phyloP scores from a whole-genome alignment of 352 stramenopile species.

The Globisporangium middletonii region DNA sequence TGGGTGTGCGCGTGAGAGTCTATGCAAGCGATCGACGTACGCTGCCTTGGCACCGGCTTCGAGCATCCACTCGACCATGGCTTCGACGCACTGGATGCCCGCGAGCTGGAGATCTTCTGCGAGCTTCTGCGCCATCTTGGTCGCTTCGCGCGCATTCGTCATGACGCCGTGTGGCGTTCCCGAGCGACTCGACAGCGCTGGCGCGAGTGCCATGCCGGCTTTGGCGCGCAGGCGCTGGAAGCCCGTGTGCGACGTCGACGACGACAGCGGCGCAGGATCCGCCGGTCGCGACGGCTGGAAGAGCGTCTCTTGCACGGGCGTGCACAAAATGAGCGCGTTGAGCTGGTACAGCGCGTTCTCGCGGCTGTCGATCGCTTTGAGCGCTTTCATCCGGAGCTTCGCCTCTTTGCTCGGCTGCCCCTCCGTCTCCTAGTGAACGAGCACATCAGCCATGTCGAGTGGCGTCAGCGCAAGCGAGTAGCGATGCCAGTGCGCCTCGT shows the following conservation, averaged over 20 bases:
- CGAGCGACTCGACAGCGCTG: constrained; percentile 16
- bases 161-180: constrained; percentile 21
- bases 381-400: constrained; percentile 61
- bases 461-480: background rate
- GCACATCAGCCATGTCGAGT: background rate
- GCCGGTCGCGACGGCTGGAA: constrained; percentile 45
- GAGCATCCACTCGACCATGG: constrained; percentile 78
- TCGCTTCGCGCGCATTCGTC: constrained; percentile 67
- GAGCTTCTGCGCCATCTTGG: constrained; percentile 60
- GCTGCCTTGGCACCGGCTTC: constrained; percentile 58
- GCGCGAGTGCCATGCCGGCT: constrained; percentile 30
- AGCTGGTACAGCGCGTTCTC: constrained; percentile 69
- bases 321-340: constrained; percentile 64
- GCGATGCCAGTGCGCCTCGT: background rate
- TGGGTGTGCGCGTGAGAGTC: background rate
- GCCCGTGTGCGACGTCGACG: constrained; percentile 13
- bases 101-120: constrained; percentile 52
- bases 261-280: constrained; percentile 16
- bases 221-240: constrained; percentile 38
- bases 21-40: constrained; percentile 23
- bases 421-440: constrained; percentile 15
- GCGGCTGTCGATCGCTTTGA: constrained; percentile 57
- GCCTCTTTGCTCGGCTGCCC: constrained; percentile 42
- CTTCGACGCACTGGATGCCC: constrained; percentile 71
- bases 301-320: constrained; percentile 46